Evolutionary conservation across 768 basidiomycete genomes (phyloP).

Genomic region (Polyporus arcularius): DNA sequence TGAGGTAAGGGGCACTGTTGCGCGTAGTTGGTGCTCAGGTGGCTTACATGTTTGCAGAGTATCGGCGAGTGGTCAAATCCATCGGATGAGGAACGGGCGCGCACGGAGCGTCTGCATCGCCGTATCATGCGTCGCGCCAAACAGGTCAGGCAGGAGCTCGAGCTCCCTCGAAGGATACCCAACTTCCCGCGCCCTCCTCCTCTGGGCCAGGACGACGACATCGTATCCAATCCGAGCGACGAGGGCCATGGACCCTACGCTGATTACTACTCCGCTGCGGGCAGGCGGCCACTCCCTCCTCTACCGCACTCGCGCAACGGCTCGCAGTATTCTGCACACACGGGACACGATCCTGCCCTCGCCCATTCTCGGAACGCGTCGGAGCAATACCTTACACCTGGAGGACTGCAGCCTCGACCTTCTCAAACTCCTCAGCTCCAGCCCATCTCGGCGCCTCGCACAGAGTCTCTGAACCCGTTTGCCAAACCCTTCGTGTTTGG

Average conservation of each 20-base stretch:
- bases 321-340: conserved; percentile 56
- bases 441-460: conserved; percentile 19
- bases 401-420: conserved; percentile 24
- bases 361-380: conserved; percentile 61
- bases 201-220: conserved; percentile 52
- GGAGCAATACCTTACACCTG: conserved; percentile 40
- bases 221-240: conserved; percentile 87
- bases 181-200: conserved; percentile 80
- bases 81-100: conserved; percentile 84
- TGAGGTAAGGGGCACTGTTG: conserved; percentile 48
- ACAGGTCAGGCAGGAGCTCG: conserved; percentile 44
- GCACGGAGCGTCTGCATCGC: conserved; percentile 64
- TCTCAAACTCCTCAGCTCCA: conserved; percentile 6
- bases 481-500: conserved; percentile 89
- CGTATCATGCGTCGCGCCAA: conserved; percentile 54
- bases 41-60: conserved; percentile 49
- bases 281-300: conserved; percentile 53
- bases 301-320: conserved; percentile 65
- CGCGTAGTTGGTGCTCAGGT: not conserved
- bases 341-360: conserved; percentile 55
- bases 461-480: conserved; percentile 63
- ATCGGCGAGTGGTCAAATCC: conserved; percentile 91
- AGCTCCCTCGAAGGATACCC: conserved; percentile 70
- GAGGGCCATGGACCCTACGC: conserved; percentile 44
- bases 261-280: conserved; percentile 34